Conservation (phyloP, 805 yeast species). For the Saturnispora besseyi region DNA sequence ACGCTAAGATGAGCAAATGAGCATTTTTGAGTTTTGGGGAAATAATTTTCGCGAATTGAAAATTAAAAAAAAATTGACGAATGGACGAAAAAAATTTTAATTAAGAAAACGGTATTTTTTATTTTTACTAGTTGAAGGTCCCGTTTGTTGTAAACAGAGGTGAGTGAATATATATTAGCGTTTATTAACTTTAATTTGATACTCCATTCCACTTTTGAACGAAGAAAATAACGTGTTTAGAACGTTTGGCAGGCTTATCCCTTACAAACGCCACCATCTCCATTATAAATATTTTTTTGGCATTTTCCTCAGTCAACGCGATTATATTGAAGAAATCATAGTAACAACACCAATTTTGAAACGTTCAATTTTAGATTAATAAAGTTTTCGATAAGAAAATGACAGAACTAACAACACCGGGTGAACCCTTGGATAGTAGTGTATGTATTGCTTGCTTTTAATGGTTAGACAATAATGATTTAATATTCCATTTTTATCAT, state of each 20-base stretch:
- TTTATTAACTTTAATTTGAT: not conserved
- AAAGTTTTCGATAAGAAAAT: not conserved
- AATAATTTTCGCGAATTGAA: not conserved
- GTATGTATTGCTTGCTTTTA: not conserved
- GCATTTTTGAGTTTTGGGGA: not conserved
- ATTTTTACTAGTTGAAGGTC: not conserved
- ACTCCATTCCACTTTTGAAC: not conserved
- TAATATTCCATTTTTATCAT: not conserved
- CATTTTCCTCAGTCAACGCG: not conserved
- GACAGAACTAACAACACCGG: not conserved
- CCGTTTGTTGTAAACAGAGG: not conserved
- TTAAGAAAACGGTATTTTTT: not conserved
- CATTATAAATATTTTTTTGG: not conserved
- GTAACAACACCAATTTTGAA: not conserved
- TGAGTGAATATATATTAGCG: not conserved
- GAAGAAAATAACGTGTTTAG: not conserved
- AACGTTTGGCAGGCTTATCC: not conserved
- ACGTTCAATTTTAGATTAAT: conserved; percentile 12
- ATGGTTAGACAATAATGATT: not conserved
- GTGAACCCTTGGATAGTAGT: not conserved
- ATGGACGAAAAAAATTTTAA: not conserved
- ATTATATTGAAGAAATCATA: not conserved
- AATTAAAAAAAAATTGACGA: not conserved
- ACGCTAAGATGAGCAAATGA: not conserved
- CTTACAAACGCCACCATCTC: not conserved